phyloP scores from a whole-genome alignment of 805 yeast genomes.

The Saturnispora diversa region DNA sequence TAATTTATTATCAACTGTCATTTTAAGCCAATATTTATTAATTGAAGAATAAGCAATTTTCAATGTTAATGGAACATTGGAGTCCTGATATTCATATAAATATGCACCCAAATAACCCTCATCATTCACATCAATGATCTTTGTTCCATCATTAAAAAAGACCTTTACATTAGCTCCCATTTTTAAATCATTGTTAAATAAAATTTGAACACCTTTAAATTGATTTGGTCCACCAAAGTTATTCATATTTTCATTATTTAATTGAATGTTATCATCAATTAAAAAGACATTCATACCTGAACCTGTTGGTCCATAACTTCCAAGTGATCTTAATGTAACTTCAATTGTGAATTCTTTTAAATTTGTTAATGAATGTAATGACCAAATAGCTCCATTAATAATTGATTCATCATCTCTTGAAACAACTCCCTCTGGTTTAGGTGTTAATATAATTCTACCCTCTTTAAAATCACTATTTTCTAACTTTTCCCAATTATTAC shows the following conservation, averaged over 20 bases:
- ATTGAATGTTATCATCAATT: conserved; percentile 32
- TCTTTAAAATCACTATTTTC: conserved; percentile 37
- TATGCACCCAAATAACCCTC: conserved; percentile 29
- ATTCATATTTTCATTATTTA: conserved; percentile 24
- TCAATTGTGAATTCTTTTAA: conserved; percentile 41
- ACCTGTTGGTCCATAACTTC: conserved; percentile 38
- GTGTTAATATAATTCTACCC: conserved; percentile 49
- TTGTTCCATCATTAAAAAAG: conserved; percentile 52
- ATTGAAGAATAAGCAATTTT: conserved; percentile 48
- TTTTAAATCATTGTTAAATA: conserved; percentile 41
- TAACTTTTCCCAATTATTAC: conserved; percentile 34
- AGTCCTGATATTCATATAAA: conserved; percentile 44
- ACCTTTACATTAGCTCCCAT: conserved; percentile 48
- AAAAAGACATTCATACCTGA: conserved; percentile 59
- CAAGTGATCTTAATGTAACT: conserved; percentile 53
- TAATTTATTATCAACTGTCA: conserved; percentile 65
- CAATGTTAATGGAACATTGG: conserved; percentile 63
- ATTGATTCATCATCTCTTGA: conserved; percentile 20
- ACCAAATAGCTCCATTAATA: conserved; percentile 40
- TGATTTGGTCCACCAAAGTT: conserved; percentile 48
- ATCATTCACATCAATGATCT: conserved; percentile 22
- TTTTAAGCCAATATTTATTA: conserved; percentile 33
- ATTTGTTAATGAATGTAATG: conserved; percentile 18
- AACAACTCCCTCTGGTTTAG: conserved; percentile 28
- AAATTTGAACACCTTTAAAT: conserved; percentile 58